Conservation (phyloP, 2,329 filamentous ascomycete species). For the Myrmaecium sp. region DNA sequence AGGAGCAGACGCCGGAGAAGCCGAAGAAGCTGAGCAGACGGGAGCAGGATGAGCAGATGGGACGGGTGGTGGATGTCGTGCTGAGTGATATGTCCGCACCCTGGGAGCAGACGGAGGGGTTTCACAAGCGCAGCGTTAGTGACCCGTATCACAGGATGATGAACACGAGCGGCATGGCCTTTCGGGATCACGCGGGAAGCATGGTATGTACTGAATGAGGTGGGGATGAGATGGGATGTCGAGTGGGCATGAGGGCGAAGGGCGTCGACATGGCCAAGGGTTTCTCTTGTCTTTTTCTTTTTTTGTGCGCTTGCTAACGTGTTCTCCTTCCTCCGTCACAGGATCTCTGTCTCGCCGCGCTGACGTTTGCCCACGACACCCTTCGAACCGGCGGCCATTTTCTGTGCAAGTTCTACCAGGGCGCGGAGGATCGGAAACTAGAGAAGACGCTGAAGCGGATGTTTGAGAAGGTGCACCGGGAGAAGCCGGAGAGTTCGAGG, state of each 20-base stretch:
- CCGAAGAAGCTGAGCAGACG: constrained; percentile 13
- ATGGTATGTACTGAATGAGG: constrained; percentile 66
- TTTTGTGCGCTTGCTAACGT: constrained; percentile 1
- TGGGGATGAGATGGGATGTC: no score
- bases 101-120: constrained; percentile 68
- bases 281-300: background rate
- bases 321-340: no score
- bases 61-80: constrained; percentile 69
- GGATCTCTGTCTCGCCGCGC: constrained; percentile 78
- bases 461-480: constrained; percentile 64
- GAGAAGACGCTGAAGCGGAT: constrained; percentile 58
- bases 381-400: constrained; percentile 74
- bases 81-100: constrained; percentile 98
- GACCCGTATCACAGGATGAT: constrained; percentile 96
- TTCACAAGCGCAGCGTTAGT: constrained; percentile 79
- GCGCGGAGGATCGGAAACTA: constrained; percentile 64
- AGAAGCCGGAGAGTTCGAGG: constrained; percentile 85
- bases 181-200: constrained; percentile 79
- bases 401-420: constrained; percentile 95
- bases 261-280: no score
- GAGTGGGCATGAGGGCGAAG: no score
- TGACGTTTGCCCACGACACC: constrained; percentile 73
- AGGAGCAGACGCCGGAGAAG: constrained; percentile 5
- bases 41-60: constrained; percentile 22
- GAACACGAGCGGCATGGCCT: constrained; percentile 84